Evolutionary conservation across 768 basidiomycete species (phyloP), one percentile per base, ranked within the genome.

Genomic region (Lactifluus volemus): DNA sequence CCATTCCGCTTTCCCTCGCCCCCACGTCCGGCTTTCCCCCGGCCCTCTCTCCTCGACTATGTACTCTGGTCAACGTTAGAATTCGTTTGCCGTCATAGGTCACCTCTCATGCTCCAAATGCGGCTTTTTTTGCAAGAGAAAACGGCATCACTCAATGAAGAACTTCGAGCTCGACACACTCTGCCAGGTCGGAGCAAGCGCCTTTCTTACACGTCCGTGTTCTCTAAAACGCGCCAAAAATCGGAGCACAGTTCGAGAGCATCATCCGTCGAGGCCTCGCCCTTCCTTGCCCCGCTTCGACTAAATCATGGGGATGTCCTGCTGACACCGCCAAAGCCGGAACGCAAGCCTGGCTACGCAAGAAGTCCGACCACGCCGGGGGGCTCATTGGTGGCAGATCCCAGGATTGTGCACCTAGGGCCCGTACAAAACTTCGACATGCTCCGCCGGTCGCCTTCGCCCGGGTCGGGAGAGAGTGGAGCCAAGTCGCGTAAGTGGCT

Each of bases 31-130:
- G 67, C 45, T 66, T 63, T 65, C 32, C 57, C 67, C 70, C 52
- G 65, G 19, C 86, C 86, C 3, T 78, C 86, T 32, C 73, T 86
- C 29, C 73, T 88, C 5, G 89, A 91, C 69, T 90, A 88, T 65
- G 73, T 81, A 9, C 74, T 85, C 1, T 89, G 88, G 88, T 89
- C 88, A 3, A 70, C 84, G 32, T 72, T 89, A 30, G 85, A 89
- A 66, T 77, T 87, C 56, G 70, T 86, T 17, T 86, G 82, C 63
- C 76, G 82, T 1, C 81, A 79, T 66, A 78, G 85, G 17, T 83
- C 74, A 42, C 86, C 88, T 0, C 75, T 91, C 32, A 73, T 80
- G 55, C 72, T 86, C 32, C 86, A 88, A 64, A 76, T 90, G 73
- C 84, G 84, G 29, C 72, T 83, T 3, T 79, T 88, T 60, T 73